A percentile compares a stretch with the other conserved stretches of the same genome.
Conservation (phyloP, 164 flowering plant species). For the Magnolia officinalis region DNA sequence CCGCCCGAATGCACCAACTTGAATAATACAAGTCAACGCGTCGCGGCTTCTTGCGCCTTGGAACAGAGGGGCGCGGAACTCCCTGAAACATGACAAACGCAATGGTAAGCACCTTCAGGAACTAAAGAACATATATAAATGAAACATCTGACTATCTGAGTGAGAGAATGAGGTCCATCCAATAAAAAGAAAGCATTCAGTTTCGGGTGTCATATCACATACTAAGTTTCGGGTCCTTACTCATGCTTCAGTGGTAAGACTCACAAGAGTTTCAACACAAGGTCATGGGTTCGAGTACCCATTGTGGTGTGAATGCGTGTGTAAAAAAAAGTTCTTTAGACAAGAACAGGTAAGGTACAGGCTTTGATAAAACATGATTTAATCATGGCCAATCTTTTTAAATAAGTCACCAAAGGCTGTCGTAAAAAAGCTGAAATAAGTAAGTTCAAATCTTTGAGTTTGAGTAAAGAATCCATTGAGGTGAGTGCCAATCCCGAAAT, state of each 20-base stretch:
- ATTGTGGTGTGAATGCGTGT: no score
- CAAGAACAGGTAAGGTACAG: no score
- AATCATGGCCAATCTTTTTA: no score
- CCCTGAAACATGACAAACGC: constrained; percentile 36
- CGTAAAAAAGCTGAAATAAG: no score
- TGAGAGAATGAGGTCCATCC: background rate
- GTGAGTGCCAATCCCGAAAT: background rate
- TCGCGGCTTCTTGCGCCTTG: constrained; percentile 55
- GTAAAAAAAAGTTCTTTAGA: no score
- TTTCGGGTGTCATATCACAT: background rate
- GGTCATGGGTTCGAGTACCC: no score
- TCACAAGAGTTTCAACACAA: no score
- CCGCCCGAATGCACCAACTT: constrained; percentile 71
- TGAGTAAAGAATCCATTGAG: background rate
- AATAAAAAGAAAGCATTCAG: background rate
- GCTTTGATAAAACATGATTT: no score
- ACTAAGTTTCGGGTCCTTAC: no score
- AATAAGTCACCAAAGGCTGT: no score
- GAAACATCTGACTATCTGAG: background rate
- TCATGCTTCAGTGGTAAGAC: no score
- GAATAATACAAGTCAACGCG: constrained; percentile 77
- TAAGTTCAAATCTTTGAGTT: background rate
- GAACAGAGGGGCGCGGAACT: constrained; percentile 40
- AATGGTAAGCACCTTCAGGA: background rate
- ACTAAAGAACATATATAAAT: background rate